These are phyloP conservation scores for Spergularia bocconei DNA, from an alignment of 148 eudicot species.

Conservation along the genomic window DNA sequence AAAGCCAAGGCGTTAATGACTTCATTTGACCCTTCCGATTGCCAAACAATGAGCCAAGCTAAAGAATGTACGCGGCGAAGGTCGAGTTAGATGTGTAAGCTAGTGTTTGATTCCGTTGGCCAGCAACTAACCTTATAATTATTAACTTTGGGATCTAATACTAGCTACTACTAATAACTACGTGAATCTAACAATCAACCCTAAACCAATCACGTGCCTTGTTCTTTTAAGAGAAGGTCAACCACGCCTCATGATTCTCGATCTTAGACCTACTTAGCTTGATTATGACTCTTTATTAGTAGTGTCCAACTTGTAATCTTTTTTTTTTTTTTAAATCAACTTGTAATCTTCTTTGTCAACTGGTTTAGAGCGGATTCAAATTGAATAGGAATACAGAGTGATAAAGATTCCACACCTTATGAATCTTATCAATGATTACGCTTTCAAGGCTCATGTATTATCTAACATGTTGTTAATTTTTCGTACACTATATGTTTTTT, in stretches of 20 bases:
- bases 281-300: not conserved
- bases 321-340: too few relatives aligned
- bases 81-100: not conserved
- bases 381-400: too few relatives aligned
- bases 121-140: not conserved
- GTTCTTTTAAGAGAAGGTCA: not conserved
- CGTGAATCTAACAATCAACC: slow-evolving; percentile 14
- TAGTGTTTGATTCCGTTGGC: slow-evolving; percentile 5
- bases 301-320: too few relatives aligned
- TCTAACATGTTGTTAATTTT: not conserved
- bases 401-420: too few relatives aligned
- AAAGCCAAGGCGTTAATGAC: not conserved
- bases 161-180: not conserved
- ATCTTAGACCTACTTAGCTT: not conserved
- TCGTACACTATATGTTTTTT: not conserved
- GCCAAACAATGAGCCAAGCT: not conserved
- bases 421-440: too few relatives aligned
- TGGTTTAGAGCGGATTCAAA: too few relatives aligned
- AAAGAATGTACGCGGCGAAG: slow-evolving; percentile 5
- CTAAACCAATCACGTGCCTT: not conserved
- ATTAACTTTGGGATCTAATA: not conserved
- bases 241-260: slow-evolving; percentile 3
- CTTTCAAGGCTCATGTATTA: not conserved
- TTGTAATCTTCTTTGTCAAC: too few relatives aligned
- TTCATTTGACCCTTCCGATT: not conserved